Base-by-base conservation (phyloP, 495 filamentous ascomycete genomes). In the Daldinia concentrica region DNA sequence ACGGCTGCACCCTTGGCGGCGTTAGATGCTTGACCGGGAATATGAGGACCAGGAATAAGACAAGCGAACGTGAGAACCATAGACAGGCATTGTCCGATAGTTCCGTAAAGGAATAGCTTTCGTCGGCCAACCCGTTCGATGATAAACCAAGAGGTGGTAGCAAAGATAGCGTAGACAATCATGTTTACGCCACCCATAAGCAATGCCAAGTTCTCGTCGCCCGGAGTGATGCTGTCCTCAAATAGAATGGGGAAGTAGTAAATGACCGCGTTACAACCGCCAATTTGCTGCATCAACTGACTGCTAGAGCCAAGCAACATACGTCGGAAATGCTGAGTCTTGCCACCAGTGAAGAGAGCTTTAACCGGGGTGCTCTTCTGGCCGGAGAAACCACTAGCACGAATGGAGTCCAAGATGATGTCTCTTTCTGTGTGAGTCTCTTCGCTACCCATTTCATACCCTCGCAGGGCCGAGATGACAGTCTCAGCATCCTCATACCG, bases 111-210 rank as follows among this genome's bases (percentile, higher is more conserved):
- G 79, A 90, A 93, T 32, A 94, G 81, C 59, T 91, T 90, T 12
- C 92, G 86, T 9, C 92, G 86, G 26, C 92, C 92, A 36, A 89
- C 87, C 15, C 85, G 86, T 82, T 94, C 91, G 62, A 94, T 89
- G 74, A 92, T 87, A 80, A 93, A 94, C 90, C 91, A 94, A 0
- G 91, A 93, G 48, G 89, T 86, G 0, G 91, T 93, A 0, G 92
- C 80, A 68, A 91, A 93, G 65, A 93, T 86, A 14, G 90, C 83
- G 76, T 96, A 95, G 32, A 94, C 88, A 24, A 93, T 85, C 83
- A 92, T 90, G 82, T 93, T 94, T 41, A 94, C 86, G 75, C 92
- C 92, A 37, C 92, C 92, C 6, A 95, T 80, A 14, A 95, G 81
- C 11, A 94, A 77, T 14, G 88, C 84, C 69, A 93, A 83, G 60